A percentile compares a stretch with the other conserved stretches of the same genome.
These are phyloP conservation scores for Centaurea solstitialis DNA, from an alignment of 129 eudicot genomes.

Conservation along the genomic window DNA sequence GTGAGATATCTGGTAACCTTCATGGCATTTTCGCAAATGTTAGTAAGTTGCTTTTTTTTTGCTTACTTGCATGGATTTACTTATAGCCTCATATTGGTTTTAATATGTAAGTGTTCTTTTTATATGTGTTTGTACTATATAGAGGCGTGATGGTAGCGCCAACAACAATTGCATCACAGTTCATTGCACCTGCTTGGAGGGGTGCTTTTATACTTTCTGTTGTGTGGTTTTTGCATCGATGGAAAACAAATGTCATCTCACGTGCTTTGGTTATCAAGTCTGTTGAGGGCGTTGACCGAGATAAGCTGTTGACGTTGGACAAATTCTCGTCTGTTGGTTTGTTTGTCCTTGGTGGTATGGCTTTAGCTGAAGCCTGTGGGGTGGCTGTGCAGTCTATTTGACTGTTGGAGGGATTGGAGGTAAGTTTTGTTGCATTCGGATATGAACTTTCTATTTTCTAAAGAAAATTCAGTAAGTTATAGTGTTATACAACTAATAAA, in stretches of 20 bases:
- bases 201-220: constrained; percentile 79
- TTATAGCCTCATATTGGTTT: neutral
- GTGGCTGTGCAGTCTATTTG: constrained; percentile 91
- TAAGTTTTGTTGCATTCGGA: constrained; percentile 23
- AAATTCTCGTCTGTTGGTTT: constrained; percentile 89
- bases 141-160: constrained; percentile 92
- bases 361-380: constrained; percentile 96
- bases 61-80: neutral
- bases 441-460: neutral
- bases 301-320: constrained; percentile 70
- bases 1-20: constrained; percentile 76
- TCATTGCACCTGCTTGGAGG: constrained; percentile 68
- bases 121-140: constrained; percentile 23
- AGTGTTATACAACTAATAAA: neutral
- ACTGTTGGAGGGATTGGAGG: constrained; percentile 99
- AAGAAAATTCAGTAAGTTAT: neutral
- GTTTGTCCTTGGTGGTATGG: constrained; percentile 75
- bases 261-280: constrained; percentile 64
- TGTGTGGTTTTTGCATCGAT: constrained; percentile 95
- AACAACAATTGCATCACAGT: constrained; percentile 63
- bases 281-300: constrained; percentile 52
- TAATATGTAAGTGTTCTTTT: neutral
- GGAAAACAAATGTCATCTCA: constrained; percentile 83
- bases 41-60: constrained; percentile 25
- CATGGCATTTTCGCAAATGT: constrained; percentile 89